Percentiles rank a stretch among this genome's conserved stretches.
Evolutionary conservation across 768 basidiomycete genomes (phyloP).

Genomic region (Lactarius hengduanensis): DNA sequence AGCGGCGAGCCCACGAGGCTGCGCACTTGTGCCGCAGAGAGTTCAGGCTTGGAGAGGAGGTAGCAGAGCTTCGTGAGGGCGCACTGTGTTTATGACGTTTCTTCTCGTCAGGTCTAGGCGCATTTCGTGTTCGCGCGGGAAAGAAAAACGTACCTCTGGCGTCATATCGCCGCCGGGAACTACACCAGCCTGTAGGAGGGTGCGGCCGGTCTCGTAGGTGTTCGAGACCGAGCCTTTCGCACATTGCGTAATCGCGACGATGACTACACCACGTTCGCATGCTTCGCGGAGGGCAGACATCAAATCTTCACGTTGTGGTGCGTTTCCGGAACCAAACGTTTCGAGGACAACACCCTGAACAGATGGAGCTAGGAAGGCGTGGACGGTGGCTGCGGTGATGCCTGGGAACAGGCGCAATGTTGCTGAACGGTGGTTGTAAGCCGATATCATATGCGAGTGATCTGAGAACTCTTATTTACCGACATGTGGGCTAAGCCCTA

Average conservation of each 20-base stretch:
- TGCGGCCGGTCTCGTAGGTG: conserved; percentile 77
- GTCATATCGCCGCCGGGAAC: conserved; percentile 92
- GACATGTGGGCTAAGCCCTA: conserved; percentile 80
- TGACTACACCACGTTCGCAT: conserved; percentile 76
- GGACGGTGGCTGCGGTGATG: conserved; percentile 70
- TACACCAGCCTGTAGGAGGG: conserved; percentile 69
- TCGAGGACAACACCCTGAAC: conserved; percentile 83
- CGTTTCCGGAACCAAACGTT: conserved; percentile 92
- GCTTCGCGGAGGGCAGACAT: conserved; percentile 77
- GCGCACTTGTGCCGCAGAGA: conserved; percentile 65
- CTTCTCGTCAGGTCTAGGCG: neutral
- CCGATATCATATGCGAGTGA: neutral
- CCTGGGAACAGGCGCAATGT: conserved; percentile 86
- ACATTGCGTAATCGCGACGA: conserved; percentile 93
- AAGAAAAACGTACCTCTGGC: conserved; percentile 64
- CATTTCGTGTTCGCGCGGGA: neutral
- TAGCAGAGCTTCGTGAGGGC: conserved; percentile 90
- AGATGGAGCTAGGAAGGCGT: conserved; percentile 71
- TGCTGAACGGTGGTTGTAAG: conserved; percentile 43
- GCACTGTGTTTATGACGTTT: conserved; percentile 48
- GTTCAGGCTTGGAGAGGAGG: conserved; percentile 81
- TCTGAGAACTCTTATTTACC: conserved; percentile 45
- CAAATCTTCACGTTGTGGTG: conserved; percentile 77
- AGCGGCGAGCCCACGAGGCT: conserved; percentile 73
- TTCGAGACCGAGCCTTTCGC: conserved; percentile 81